Evolutionary conservation across 2,329 filamentous ascomycete genomes (phyloP).

Genomic region (Xylariomycetidae sp.): DNA sequence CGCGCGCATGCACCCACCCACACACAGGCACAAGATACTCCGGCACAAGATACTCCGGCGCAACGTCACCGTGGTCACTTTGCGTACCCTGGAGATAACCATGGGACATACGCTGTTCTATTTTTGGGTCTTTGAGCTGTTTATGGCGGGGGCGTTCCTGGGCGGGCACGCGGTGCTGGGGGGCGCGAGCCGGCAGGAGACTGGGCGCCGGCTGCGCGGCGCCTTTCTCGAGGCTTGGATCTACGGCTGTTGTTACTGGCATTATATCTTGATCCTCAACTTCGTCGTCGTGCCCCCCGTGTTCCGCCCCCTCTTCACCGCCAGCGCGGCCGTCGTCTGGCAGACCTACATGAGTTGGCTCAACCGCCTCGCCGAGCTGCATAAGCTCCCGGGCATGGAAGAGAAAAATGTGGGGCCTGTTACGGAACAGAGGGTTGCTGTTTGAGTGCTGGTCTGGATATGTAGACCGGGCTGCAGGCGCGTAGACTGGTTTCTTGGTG

Average conservation of each 20-base stretch:
- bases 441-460: too few relatives aligned
- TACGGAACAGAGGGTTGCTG: too few relatives aligned
- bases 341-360: constrained; percentile 83
- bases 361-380: constrained; percentile 69
- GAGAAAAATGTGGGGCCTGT: too few relatives aligned
- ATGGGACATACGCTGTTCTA: too few relatives aligned
- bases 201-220: constrained; percentile 62
- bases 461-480: too few relatives aligned
- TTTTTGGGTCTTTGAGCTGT: neutral
- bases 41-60: too few relatives aligned
- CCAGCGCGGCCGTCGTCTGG: constrained; percentile 78
- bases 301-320: constrained; percentile 74
- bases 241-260: constrained; percentile 86
- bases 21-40: too few relatives aligned
- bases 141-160: constrained; percentile 50
- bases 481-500: too few relatives aligned
- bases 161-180: constrained; percentile 69
- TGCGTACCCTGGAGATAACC: too few relatives aligned
- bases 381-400: too few relatives aligned
- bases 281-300: constrained; percentile 79
- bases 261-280: constrained; percentile 75
- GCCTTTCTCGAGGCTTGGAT: constrained; percentile 71
- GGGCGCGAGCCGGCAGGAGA: constrained; percentile 58
- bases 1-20: too few relatives aligned
- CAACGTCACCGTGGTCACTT: too few relatives aligned